These are phyloP conservation scores for Juglanconis sp. DNA, from an alignment of 2,329 filamentous ascomycete genomes.

Conservation along the genomic window DNA sequence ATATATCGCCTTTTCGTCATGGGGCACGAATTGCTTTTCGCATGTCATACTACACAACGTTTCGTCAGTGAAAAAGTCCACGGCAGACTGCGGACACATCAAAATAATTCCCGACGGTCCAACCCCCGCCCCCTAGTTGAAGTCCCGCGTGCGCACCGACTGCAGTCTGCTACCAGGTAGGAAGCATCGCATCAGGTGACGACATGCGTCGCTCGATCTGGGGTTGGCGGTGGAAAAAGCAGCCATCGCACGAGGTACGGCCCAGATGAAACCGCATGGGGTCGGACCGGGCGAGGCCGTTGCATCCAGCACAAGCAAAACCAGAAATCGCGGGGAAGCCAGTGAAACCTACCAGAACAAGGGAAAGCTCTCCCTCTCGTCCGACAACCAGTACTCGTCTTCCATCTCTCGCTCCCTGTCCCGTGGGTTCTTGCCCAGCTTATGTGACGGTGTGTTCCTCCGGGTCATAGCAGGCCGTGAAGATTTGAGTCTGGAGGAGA, in stretches of 20 bases:
- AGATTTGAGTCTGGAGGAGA: slow-evolving; percentile 40
- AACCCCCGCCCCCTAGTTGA: not conserved
- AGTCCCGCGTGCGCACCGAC: not conserved
- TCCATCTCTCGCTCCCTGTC: slow-evolving; percentile 50
- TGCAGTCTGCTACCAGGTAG: not conserved
- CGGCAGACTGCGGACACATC: slow-evolving; percentile 27
- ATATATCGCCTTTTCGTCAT: slow-evolving; percentile 56
- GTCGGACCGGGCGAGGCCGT: not conserved
- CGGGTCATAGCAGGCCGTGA: slow-evolving; percentile 43
- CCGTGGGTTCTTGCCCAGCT: slow-evolving; percentile 48
- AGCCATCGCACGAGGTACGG: not conserved
- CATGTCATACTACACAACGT: slow-evolving; percentile 55
- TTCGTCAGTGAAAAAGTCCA: slow-evolving; percentile 26
- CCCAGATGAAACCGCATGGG: not conserved
- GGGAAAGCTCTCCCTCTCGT: slow-evolving; percentile 62
- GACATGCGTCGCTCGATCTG: slow-evolving; percentile 26
- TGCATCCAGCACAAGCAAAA: slow-evolving; percentile 17
- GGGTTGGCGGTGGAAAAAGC: slow-evolving; percentile 17
- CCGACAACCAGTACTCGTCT: slow-evolving; percentile 44
- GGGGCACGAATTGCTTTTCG: slow-evolving; percentile 62
- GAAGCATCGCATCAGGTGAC: slow-evolving; percentile 31
- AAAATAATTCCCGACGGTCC: not conserved
- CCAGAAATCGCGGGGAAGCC: not conserved
- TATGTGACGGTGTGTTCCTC: slow-evolving; percentile 40
- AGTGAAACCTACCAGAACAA: slow-evolving; percentile 57